Evolutionary conservation across 2,329 filamentous ascomycete species (phyloP).

Genomic region (Talaromyces pinophilus): DNA sequence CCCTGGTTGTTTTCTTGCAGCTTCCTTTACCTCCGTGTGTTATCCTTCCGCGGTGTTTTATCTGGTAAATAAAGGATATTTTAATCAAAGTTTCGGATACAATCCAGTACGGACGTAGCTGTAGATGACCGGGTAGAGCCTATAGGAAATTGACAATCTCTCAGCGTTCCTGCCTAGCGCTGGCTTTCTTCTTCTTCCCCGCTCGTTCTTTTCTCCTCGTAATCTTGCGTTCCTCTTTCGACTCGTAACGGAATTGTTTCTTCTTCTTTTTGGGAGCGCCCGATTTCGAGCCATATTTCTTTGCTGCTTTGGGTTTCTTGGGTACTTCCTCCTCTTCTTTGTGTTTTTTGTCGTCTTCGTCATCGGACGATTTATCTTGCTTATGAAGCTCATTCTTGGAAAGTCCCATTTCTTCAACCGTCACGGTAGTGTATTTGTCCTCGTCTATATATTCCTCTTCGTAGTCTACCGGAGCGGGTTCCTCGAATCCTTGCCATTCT

Average conservation of each 20-base stretch:
- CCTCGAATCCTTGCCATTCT: slow-evolving; percentile 66
- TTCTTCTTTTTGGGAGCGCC: slow-evolving; percentile 72
- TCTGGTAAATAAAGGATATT: slow-evolving; percentile 23
- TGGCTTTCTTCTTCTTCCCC: slow-evolving; percentile 71
- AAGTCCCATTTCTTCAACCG: slow-evolving; percentile 82
- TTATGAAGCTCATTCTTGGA: slow-evolving; percentile 59
- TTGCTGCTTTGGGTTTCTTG: slow-evolving; percentile 37
- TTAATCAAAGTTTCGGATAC: slow-evolving; percentile 2
- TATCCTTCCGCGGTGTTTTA: slow-evolving; percentile 25
- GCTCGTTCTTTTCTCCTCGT: slow-evolving; percentile 63
- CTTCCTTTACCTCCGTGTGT: slow-evolving; percentile 18
- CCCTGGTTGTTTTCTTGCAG: slow-evolving; percentile 16
- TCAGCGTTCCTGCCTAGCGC: slow-evolving; percentile 50
- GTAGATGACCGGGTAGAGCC: not conserved
- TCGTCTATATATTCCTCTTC: slow-evolving; percentile 97
- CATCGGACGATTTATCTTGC: slow-evolving; percentile 18
- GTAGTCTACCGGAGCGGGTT: slow-evolving; percentile 64
- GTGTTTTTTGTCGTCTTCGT: slow-evolving; percentile 27
- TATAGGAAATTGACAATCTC: not conserved
- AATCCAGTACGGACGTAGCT: not conserved
- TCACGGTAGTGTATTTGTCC: slow-evolving; percentile 93
- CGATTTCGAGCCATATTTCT: slow-evolving; percentile 30
- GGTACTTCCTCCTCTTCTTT: slow-evolving; percentile 19
- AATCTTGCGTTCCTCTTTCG: slow-evolving; percentile 73
- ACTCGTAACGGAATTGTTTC: slow-evolving; percentile 90